These are phyloP conservation scores for Phtheirospermum japonicum DNA, from an alignment of 257 asterid genomes.

Conservation along the genomic window DNA sequence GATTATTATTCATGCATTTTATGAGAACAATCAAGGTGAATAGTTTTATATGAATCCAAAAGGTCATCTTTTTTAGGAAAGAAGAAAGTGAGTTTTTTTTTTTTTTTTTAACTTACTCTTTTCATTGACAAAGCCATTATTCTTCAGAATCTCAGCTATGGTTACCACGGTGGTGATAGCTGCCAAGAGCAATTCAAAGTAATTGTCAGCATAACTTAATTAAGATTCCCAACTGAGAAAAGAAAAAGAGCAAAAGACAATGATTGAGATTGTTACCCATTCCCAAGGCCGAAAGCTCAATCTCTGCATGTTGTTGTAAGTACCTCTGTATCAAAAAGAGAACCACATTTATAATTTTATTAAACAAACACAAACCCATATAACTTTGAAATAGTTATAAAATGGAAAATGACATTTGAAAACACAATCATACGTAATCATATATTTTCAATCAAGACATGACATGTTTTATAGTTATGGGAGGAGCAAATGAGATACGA, in stretches of 20 bases:
- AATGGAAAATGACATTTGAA: too few species aligned
- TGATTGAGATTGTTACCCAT: constrained; percentile 59
- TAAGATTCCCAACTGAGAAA: background rate
- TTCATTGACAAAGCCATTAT: constrained; percentile 77
- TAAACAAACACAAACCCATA: background rate
- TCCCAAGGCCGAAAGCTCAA: constrained; percentile 97
- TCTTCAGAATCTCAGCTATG: constrained; percentile 81
- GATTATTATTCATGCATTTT: constrained; percentile 1
- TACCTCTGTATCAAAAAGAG: constrained; percentile 59
- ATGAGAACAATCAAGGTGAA: too few species aligned
- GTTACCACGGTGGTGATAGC: constrained; percentile 93
- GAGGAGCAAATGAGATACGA: too few species aligned
- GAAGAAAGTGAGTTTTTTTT: too few species aligned
- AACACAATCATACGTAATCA: too few species aligned
- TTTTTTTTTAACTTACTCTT: too few species aligned
- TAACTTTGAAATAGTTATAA: too few species aligned
- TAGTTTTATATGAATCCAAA: too few species aligned
- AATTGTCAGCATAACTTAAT: background rate
- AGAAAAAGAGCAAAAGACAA: background rate
- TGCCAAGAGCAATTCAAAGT: constrained; percentile 25
- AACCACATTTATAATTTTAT: background rate
- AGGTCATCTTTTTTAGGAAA: too few species aligned
- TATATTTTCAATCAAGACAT: too few species aligned
- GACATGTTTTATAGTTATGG: too few species aligned
- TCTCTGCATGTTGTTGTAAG: constrained; percentile 88